Base-by-base conservation (phyloP, 306 rosid genomes). In the Pachyrhizus erosus region DNA sequence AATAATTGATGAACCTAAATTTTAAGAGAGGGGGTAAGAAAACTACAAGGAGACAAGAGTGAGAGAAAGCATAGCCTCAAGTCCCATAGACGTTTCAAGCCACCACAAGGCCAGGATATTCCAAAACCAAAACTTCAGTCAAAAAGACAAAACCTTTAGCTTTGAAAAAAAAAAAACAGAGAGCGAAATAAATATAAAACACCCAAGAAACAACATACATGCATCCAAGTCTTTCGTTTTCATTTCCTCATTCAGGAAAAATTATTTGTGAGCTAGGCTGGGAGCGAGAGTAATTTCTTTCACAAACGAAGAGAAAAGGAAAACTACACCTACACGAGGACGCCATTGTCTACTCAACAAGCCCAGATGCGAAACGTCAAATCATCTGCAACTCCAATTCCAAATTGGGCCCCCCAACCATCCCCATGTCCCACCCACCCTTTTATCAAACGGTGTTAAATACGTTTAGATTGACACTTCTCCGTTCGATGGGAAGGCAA, bases 351-450 rank as follows among this genome's bases (percentile, higher is more conserved):
- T 70, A 68, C 70, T 7, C 42, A 39, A 26, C 23, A 33, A 70
- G 75, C 29, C 84, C 78, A 70, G 73, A 76, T 71, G 86, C 24
- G 92, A 89, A 40, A 82, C 80, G 88, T 89, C 94, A 85, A 85
- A 86, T 90, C 92, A 78, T 23, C 34, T 70, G 42, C 70, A 15
- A 80, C 58, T 60, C 79, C 67, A 77, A 77, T 73, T 87, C 83
- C 67, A 45, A 77, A 77, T 43, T 57, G 84, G 86, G 77, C 18
- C 88, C 24, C 88, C 65, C 23, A 39, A 58, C 86, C 64, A 89
- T 75, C 55, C 83, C 85, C 86, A 66, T 51, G 70, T 27, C 76
- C 75, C 72, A 52, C 70, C 55, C 27, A 14, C 42, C 42, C 64
- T 55, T 78, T 84, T 81, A 84, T 87, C 88, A 14, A 65, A 90